Evolutionary conservation across 768 basidiomycete species (phyloP), one percentile per base, ranked within the genome.

Genomic region (Suillus ampliporus): DNA sequence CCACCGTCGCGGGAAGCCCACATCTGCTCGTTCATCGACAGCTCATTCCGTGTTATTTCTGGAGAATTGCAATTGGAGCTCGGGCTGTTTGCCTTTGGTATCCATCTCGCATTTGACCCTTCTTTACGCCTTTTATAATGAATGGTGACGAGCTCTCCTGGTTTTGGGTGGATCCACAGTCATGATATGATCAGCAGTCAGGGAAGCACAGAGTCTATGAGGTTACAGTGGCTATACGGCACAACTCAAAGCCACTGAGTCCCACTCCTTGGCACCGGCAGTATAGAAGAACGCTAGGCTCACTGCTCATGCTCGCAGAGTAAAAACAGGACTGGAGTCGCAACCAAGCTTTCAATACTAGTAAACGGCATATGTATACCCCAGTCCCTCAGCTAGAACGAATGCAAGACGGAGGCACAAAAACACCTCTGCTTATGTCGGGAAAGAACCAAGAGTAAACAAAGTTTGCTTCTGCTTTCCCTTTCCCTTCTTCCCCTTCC

Each of bases 381-480:
- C 11, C 17, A 40, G 9, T n/a, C 19, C 5, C 5, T 54, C 35
- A 38, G 53, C 21, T 9, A 26, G 21, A 37, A 54, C 17, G 15
- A 23, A 54, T 26, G 37, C 37, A 26, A 23, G 10, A 38, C 17
- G 38, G 9, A 54, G 23, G 15, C 0, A 13, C 17, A 11, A 56
- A 17, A 10, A 40, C 38, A 19, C 54, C 23, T 40, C 17, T 13
- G 52, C 41, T 74, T 56, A 75, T 38, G 75, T 48, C 46, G 83
- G 83, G 68, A 83, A 84, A 17, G 82, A 78, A 10, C 86, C 85
- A 44, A 87, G 62, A 23, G 81, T 93, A 69, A 94, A 95, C 66
- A 95, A 74, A 10, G 87, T 94, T 81, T 94, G 91, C 77, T 94
- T 94, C 73, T 87, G 86, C 75, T 94, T 93, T 1, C 87, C 87